These are phyloP conservation scores for Gyrodon lividus DNA, from an alignment of 768 basidiomycete genomes.

Conservation along the genomic window DNA sequence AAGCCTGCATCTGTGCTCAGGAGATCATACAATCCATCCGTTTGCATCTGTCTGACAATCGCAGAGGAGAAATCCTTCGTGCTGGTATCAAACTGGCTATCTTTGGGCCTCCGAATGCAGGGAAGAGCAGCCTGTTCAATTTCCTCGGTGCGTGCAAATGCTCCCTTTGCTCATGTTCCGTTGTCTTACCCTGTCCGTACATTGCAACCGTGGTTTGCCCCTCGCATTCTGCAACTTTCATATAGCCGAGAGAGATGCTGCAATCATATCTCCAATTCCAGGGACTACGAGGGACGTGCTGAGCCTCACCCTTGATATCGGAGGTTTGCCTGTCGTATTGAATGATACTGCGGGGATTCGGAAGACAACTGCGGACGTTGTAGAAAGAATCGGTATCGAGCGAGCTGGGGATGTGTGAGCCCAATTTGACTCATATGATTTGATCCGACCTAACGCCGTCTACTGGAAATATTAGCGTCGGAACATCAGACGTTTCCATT, in stretches of 20 bases:
- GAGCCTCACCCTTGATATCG: slow-evolving; percentile 84
- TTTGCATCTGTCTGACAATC: slow-evolving; percentile 62
- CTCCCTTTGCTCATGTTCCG: background rate
- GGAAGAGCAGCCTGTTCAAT: slow-evolving; percentile 89
- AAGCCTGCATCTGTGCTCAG: slow-evolving; percentile 55
- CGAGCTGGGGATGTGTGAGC: slow-evolving; percentile 68
- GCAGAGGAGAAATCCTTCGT: slow-evolving; percentile 80
- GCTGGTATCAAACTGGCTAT: slow-evolving; percentile 82
- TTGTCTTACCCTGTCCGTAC: background rate
- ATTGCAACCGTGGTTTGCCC: background rate
- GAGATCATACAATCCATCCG: slow-evolving; percentile 52
- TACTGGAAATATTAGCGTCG: slow-evolving; percentile 46
- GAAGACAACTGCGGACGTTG: slow-evolving; percentile 55
- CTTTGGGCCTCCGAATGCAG: slow-evolving; percentile 91
- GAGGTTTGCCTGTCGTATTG: slow-evolving; percentile 76
- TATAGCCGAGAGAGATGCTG: slow-evolving; percentile 80
- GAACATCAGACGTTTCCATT: slow-evolving; percentile 67
- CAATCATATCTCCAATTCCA: slow-evolving; percentile 84
- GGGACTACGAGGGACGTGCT: slow-evolving; percentile 90
- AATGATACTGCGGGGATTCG: slow-evolving; percentile 88
- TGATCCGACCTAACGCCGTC: background rate
- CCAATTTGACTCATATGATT: background rate
- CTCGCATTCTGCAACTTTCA: background rate
- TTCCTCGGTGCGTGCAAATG: slow-evolving; percentile 57
- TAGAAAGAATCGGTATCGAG: slow-evolving; percentile 81